Base-by-base conservation (phyloP, 768 basidiomycete genomes). In the Cytidiella melzeri region DNA sequence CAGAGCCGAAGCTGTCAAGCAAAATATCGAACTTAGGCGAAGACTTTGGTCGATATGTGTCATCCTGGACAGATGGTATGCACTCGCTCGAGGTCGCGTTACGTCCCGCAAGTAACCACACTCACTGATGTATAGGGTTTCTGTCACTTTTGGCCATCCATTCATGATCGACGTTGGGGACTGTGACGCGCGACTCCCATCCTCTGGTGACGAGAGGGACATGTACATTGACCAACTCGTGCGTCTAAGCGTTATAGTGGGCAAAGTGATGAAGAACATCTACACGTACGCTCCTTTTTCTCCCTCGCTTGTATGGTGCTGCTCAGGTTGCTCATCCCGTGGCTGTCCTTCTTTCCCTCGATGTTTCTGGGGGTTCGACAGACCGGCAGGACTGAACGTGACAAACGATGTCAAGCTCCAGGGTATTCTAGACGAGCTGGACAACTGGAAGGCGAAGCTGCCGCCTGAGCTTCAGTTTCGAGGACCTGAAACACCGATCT, bases 131-230 rank as follows among this genome's bases (percentile, higher is more conserved):
- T 45, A 27, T 47, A 91, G 89, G 90, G 79, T 84, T 47, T 90
- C 88, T 61, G 72, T 93, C 30, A 84, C 90, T 20, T 91, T 92
- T 58, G 95, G 95, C 0, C 89, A 92, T 56, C 95, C 95, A 2
- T 87, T 84, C 64, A 90, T 95, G 87, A 95, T 99, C 54, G 94
- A 97, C 64, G 81, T 98, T 2, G 83, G 87, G 56, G 96, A 99
- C 65, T 99, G 96, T 66, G 95, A 99, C 66, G 87, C 90, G 3
- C 84, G 93, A 47, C 73, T 96, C 27, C 94, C 94, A 1, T 91
- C 91, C 7, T 90, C 89, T 2, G 92, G 90, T 39, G 85, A 92
- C 59, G 75, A 79, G 12, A 75, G 77, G 49, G 81, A 86, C 62
- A 65, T 87, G 52, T 93, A 93, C 67, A 80, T 92, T 73, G 83